Evolutionary conservation across 2,329 filamentous ascomycete genomes (phyloP).

Genomic region (Pseudogymnoascus sp.): DNA sequence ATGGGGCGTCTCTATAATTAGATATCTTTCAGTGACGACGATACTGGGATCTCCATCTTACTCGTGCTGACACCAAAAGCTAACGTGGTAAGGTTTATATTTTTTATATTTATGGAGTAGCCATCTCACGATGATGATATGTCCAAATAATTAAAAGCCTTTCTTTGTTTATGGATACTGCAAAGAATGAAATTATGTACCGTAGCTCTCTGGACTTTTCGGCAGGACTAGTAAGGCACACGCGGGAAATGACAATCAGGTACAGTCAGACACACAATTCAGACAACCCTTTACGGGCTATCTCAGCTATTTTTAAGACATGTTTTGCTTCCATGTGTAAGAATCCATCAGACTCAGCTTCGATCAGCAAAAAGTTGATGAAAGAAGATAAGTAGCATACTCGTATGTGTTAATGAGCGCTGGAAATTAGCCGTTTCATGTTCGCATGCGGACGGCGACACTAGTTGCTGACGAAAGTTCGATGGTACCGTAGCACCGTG

Average conservation of each 20-base stretch:
- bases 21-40: too few species aligned
- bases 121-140: neutral
- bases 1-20: too few species aligned
- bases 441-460: constrained; percentile 1
- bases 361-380: neutral
- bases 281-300: neutral
- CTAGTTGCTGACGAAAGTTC: constrained; percentile 2
- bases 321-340: constrained; percentile 1
- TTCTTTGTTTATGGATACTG: neutral
- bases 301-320: neutral
- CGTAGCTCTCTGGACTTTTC: neutral
- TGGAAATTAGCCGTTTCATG: constrained; percentile 5
- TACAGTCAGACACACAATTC: neutral
- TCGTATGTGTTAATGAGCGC: neutral
- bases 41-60: too few species aligned
- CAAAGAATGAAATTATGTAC: neutral
- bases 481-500: neutral
- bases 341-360: neutral
- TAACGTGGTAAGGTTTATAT: too few species aligned
- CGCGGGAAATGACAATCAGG: neutral
- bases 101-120: too few species aligned
- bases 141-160: neutral
- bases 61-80: too few species aligned
- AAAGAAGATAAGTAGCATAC: neutral
- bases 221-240: neutral